Conservation (phyloP, 2,329 filamentous ascomycete species). For the Chaetomiaceae sp. region DNA sequence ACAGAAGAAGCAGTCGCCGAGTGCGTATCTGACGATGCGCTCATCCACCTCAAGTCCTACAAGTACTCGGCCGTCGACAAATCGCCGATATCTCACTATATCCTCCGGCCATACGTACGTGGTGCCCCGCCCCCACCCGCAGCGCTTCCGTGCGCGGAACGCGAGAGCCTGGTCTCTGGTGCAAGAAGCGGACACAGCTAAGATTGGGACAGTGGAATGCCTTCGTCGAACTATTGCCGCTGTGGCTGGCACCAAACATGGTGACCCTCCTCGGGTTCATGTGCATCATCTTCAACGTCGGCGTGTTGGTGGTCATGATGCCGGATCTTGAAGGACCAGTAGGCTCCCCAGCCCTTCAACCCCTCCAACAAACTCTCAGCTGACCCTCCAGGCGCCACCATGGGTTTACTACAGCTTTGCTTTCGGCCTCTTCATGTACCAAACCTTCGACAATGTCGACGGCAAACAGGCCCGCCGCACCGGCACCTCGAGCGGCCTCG, state of each 20-base stretch:
- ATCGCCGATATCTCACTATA: constrained; percentile 87
- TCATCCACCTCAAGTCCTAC: constrained; percentile 89
- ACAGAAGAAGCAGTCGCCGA: constrained; percentile 57
- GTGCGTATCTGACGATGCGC: constrained; percentile 82
- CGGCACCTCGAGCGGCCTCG: constrained; percentile 88
- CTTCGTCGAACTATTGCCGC: constrained; percentile 81
- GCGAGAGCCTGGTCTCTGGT: not conserved
- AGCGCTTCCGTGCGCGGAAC: not conserved
- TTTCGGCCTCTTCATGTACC: constrained; percentile 95
- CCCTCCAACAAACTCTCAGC: not conserved
- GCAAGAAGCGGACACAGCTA: constrained; percentile 14
- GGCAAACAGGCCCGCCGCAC: constrained; percentile 95
- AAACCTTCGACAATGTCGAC: constrained; percentile 98
- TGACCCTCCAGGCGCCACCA: constrained; percentile 60
- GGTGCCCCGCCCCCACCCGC: constrained; percentile 10
- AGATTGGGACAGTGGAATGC: constrained; percentile 75
- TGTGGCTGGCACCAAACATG: constrained; percentile 98
- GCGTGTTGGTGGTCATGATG: constrained; percentile 68
- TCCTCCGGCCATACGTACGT: constrained; percentile 90
- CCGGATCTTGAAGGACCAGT: constrained; percentile 88
- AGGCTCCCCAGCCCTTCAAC: constrained; percentile 36
- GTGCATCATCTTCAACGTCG: constrained; percentile 85
- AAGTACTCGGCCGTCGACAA: constrained; percentile 98
- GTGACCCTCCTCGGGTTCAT: constrained; percentile 92
- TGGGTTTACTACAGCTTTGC: constrained; percentile 98